phyloP scores from a whole-genome alignment of 2,329 filamentous ascomycete species.

The Cyphellophora attinorum region DNA sequence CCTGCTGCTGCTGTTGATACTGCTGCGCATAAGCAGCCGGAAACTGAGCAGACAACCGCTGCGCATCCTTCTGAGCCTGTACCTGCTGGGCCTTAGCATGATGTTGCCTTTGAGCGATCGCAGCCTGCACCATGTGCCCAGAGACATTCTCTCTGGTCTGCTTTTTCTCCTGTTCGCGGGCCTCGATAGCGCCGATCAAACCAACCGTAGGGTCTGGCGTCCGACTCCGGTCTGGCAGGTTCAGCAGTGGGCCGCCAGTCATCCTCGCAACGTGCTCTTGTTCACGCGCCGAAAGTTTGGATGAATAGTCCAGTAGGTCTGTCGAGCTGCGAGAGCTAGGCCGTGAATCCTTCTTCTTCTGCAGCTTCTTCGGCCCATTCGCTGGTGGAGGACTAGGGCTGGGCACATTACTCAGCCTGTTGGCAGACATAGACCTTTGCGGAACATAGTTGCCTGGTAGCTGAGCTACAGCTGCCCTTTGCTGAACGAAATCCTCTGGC shows the following conservation, averaged over 20 bases:
- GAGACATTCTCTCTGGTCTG: constrained; percentile 60
- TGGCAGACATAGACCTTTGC: constrained; percentile 29
- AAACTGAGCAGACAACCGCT: background rate
- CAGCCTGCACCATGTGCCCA: constrained; percentile 62
- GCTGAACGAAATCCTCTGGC: constrained; percentile 74
- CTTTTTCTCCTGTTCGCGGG: constrained; percentile 67
- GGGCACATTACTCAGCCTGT: constrained; percentile 10
- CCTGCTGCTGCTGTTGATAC: background rate
- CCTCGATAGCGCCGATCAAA: constrained; percentile 69
- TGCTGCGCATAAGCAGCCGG: background rate
- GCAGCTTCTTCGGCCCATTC: constrained; percentile 14
- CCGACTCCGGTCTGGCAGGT: constrained; percentile 48
- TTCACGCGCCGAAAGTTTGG: constrained; percentile 70
- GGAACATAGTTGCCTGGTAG: constrained; percentile 28
- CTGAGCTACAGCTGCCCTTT: constrained; percentile 52
- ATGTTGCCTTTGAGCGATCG: constrained; percentile 57
- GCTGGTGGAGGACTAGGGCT: constrained; percentile 9
- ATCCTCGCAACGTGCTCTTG: constrained; percentile 80
- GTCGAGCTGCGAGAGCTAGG: constrained; percentile 25
- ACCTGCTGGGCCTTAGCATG: constrained; percentile 25
- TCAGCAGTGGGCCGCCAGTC: constrained; percentile 68
- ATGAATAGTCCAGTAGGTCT: constrained; percentile 34
- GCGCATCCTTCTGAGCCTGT: background rate
- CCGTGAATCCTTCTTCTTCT: constrained; percentile 21
- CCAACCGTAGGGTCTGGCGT: constrained; percentile 44